These are phyloP conservation scores for Testicularia cyperi DNA, from an alignment of 1,284 basidiomycete genomes.

Conservation along the genomic window DNA sequence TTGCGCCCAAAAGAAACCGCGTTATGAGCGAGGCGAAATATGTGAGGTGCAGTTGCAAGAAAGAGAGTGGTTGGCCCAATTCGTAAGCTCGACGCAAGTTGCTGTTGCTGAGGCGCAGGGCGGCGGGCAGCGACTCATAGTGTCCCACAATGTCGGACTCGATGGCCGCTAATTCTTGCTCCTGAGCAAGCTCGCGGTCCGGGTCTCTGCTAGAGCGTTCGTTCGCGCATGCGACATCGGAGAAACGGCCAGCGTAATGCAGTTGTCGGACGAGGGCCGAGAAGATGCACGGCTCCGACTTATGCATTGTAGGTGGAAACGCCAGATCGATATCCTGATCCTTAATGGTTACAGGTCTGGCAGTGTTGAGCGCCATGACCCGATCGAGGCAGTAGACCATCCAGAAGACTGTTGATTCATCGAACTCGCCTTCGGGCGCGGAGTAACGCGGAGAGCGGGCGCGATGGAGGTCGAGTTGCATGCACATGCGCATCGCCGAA, in stretches of 20 bases:
- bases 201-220: not conserved
- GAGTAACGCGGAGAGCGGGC: conserved; percentile 4
- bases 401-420: conserved; percentile 19
- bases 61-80: conserved; percentile 15
- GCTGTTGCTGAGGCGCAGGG: conserved; percentile 9
- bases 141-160: conserved; percentile 18
- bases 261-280: conserved; percentile 31
- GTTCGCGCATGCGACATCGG: conserved; percentile 2
- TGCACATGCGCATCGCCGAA: conserved; percentile 20
- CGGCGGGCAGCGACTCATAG: conserved; percentile 24
- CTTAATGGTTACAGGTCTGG: conserved; percentile 22
- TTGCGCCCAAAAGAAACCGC: conserved; percentile 11
- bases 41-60: conserved; percentile 29
- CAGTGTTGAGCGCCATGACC: conserved; percentile 24
- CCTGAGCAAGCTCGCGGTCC: conserved; percentile 7
- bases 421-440: conserved; percentile 1
- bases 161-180: conserved; percentile 13
- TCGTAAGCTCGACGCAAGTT: conserved; percentile 17
- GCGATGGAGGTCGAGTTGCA: conserved; percentile 29
- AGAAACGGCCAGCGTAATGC: conserved; percentile 20
- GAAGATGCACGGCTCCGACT: conserved; percentile 28
- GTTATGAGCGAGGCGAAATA: conserved; percentile 22
- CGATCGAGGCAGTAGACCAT: conserved; percentile 30
- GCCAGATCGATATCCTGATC: conserved; percentile 23
- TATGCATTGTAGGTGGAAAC: conserved; percentile 18